Evolutionary conservation across 2,329 filamentous ascomycete genomes (phyloP), one percentile per base, ranked within the genome.

Genomic region (Aspergillus sp.): DNA sequence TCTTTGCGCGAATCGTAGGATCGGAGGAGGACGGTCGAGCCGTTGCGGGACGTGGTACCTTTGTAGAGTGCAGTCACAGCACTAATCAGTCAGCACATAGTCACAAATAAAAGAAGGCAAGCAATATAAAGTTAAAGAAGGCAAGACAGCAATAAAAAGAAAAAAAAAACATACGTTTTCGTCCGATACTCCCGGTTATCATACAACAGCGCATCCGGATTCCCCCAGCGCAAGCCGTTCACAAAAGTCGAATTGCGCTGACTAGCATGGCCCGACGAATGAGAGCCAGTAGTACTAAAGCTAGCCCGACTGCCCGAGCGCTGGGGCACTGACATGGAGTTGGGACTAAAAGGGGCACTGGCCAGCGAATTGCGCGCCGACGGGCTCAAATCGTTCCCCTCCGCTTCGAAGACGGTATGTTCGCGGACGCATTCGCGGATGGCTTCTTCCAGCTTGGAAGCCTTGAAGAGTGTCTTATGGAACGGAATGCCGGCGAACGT

Each of bases 1-100:
- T 98, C 95, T 75, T 90, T 92, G 69, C 94, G 86, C 15, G 95
- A 98, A 74, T 98, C 94, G 77, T 99, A 99, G 2, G 94, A 98
- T 66, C 95, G 89, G 58, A 99, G 81, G 61, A 98, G 77, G 8
- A 89, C 89, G 2, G 93, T 85, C 1, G 86, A 82, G 6, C 86
- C 85, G 41, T 87, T 86, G 67, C 85, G 87, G 3, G 23, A 30
- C 4, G 83, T 83, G 0, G 91, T 93, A 48, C 92, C 92, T 78
- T 91, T 92, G 76, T 96, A 96, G 25, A 97, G 86, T 17, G 94
- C 93, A 0, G 94, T 97, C 4, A 99, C 89, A 38, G 91, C 92
- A 25, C 93, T 97, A 63, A n/a, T 17, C 41, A 17, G 57, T 25
- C 36, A 17, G 39, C 58, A 57, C 66, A 59, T 70, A 70, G 12